Conservation (phyloP, 345 rosid species). For the Eucalyptus virginea region DNA sequence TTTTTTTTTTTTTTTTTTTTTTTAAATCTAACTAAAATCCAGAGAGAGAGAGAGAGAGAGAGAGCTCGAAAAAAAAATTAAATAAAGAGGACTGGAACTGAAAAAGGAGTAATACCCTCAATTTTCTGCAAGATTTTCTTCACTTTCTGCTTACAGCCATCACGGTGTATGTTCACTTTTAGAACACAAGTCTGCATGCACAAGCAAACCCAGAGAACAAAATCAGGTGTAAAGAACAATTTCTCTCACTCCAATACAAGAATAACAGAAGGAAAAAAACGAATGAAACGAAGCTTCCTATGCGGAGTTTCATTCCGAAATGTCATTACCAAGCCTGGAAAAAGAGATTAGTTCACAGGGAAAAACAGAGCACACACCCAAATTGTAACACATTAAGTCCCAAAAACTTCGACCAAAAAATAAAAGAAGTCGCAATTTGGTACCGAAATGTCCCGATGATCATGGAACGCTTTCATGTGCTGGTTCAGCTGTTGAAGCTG, state of each 20-base stretch:
- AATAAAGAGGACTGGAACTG: background rate
- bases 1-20: too few species aligned
- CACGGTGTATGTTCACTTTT: too few species aligned
- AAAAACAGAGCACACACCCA: background rate
- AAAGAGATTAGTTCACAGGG: background rate
- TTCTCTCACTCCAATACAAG: background rate
- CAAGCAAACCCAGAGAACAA: conserved; percentile 6
- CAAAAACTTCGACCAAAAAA: background rate
- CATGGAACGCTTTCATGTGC: too few species aligned
- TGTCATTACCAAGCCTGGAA: background rate
- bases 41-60: background rate
- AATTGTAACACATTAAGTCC: background rate
- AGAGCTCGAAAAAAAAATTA: background rate
- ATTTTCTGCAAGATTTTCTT: conserved; percentile 91
- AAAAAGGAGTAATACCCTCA: conserved; percentile 38
- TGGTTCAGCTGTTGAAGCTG: too few species aligned
- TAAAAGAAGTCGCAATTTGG: background rate
- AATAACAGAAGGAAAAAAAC: background rate
- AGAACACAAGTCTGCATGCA: conserved; percentile 22
- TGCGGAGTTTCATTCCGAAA: background rate
- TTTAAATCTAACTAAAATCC: background rate
- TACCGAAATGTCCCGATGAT: too few species aligned
- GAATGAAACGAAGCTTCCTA: background rate
- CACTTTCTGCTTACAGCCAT: conserved; percentile 71
- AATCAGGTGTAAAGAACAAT: background rate